Evolutionary conservation across 345 rosid species (phyloP), one percentile per base, ranked within the genome.

Genomic region (Salix arbutifolia): DNA sequence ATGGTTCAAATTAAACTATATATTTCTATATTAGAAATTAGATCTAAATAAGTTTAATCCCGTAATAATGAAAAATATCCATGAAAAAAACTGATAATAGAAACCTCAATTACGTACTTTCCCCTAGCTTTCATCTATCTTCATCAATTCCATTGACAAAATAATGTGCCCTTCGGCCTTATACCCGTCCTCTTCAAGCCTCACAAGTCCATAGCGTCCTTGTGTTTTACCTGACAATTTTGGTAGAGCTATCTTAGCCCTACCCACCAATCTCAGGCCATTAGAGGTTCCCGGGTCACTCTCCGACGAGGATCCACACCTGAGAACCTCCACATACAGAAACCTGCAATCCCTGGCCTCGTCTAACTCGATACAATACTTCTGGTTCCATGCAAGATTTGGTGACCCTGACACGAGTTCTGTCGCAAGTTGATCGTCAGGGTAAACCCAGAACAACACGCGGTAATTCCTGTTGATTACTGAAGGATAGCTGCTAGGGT

Each of bases 121-220:
- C 23, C 26, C 14, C 37, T 30, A 17, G 67, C 35, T 65, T 33
- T 2, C 7, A 65, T 40, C 35, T 7, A 69, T 44, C 72, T 71
- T 71, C 3, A 7, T 26, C 76, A 73, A 4, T 8, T 61, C 25
- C 69, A 74, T 40, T 3, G 76, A 42, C 37, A 74, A 2, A 31
- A 0, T 33, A 26, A 74, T 64, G 44, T 61, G 69, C 26, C 76
- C 76, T 19, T 64, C 61, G 26, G 56, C 69, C 19, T 19, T 26
- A 1, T 12, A 56, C 18, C 19, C 61, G 13, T 61, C 68, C 6
- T 42, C 68, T 38, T 60, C 31, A 14, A 23, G 35, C 69, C 79
- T 76, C 60, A 60, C 79, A 6, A 76, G 79, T 42, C 46, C 79
- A 30, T n/a, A 66, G 5, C 79, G 46, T 3, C 61, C 62, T 3